Evolutionary conservation across 2,329 filamentous ascomycete genomes (phyloP), one percentile per base, ranked within the genome.

Genomic region (Aspergillus ibericus): DNA sequence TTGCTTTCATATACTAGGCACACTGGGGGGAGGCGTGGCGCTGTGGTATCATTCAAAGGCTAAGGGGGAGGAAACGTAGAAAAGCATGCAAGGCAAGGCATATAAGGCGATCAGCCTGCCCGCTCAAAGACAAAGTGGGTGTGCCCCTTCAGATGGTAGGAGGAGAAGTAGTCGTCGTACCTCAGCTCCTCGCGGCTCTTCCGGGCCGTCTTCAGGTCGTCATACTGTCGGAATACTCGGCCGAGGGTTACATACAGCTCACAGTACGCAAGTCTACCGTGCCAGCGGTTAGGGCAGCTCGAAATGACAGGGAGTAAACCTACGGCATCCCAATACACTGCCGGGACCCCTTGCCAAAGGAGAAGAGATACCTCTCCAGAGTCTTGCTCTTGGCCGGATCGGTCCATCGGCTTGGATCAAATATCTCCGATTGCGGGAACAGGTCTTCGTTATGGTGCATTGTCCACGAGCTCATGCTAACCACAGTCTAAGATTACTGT

Each of bases 361-460:
- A 63, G 12, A 78, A 70, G 40, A 77, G 68, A 47, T 74, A 72
- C 50, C 66, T 70, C 18, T 77, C 64, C 3, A 62, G 16, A 59
- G 53, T 18, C 44, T 55, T 65, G 18, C 38, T 40, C 29, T 25
- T 22, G 5, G 27, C 44, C 65, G 63, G 56, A 32, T 68, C 58
- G 5, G 66, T 49, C 76, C 76, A 79, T 16, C 76, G 70, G 13
- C 66, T 61, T 0, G 76, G 77, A 18, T 71, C 65, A 58, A 79
- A 78, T 13, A 51, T 66, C 9, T 63, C 60, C 0, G 77, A 64
- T 6, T 73, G 49, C 1, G 71, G 70, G 56, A 76, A 79, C 32
- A 73, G 54, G 4, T 63, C 55, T 15, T 68, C 59, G 53, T 75
- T 67, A 40, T 68, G 69, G 48, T 77, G 69, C 58, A 76, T 66